These are phyloP conservation scores for Flaveria linearis DNA, from an alignment of 129 eudicot species.

Conservation along the genomic window DNA sequence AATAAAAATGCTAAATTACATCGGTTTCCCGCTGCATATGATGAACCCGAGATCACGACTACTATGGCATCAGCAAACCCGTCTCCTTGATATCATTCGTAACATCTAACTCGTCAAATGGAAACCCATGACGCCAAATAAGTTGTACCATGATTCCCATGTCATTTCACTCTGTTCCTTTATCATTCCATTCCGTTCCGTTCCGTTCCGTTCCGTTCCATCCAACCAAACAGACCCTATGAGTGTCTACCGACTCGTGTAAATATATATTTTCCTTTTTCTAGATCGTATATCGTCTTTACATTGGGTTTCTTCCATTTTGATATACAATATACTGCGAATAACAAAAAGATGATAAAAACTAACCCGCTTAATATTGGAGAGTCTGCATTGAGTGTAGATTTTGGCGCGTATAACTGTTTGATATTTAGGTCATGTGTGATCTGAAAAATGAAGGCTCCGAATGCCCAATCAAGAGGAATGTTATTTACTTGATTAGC, in stretches of 20 bases:
- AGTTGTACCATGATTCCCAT: neutral
- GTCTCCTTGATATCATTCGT: slow-evolving; percentile 24
- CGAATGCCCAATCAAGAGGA: slow-evolving; percentile 97
- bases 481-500: slow-evolving; percentile 68
- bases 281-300: slow-evolving; percentile 92
- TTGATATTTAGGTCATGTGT: slow-evolving; percentile 33
- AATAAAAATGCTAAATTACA: slow-evolving; percentile 29
- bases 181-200: neutral
- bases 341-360: slow-evolving; percentile 39
- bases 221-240: slow-evolving; percentile 32
- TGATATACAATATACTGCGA: slow-evolving; percentile 48
- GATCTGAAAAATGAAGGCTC: slow-evolving; percentile 80
- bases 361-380: slow-evolving; percentile 42
- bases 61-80: slow-evolving; percentile 16
- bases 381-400: slow-evolving; percentile 32
- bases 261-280: slow-evolving; percentile 89
- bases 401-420: slow-evolving; percentile 37
- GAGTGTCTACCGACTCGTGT: slow-evolving; percentile 71
- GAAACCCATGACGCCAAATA: slow-evolving; percentile 17
- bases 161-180: neutral
- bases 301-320: slow-evolving; percentile 72
- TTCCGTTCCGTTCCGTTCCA: slow-evolving; percentile 6
- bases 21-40: slow-evolving; percentile 29
- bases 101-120: slow-evolving; percentile 9
- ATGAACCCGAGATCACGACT: slow-evolving; percentile 24